These are phyloP conservation scores for Suillus subaureus DNA, from an alignment of 768 basidiomycete species.

Conservation along the genomic window DNA sequence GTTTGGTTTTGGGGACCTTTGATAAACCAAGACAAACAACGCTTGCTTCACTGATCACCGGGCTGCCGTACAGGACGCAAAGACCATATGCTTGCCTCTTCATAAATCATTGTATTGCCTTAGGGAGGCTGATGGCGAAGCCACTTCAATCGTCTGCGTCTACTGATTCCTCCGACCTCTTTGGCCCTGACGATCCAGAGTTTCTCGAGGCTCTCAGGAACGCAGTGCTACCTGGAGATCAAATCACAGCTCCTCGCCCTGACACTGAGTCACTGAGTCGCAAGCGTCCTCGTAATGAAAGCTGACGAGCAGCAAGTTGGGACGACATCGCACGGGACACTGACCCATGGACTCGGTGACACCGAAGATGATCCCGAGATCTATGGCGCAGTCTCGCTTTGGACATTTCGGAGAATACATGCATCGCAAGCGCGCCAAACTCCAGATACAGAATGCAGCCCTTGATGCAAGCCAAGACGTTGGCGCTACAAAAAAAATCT, in stretches of 20 bases:
- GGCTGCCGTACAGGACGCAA: background rate
- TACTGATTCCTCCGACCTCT: conserved; percentile 53
- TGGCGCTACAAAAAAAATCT: conserved; percentile 50
- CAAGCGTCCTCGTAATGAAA: conserved; percentile 1
- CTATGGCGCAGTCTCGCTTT: conserved; percentile 80
- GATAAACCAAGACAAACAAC: conserved; percentile 17
- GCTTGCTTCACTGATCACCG: conserved; percentile 5
- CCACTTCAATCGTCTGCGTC: conserved; percentile 17
- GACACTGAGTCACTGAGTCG: background rate
- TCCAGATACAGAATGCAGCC: conserved; percentile 75
- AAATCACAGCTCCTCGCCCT: background rate
- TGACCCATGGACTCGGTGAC: background rate
- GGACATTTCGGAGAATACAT: conserved; percentile 89
- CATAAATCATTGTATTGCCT: conserved; percentile 1
- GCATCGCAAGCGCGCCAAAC: conserved; percentile 85
- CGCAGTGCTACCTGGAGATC: conserved; percentile 52
- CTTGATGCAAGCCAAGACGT: conserved; percentile 29
- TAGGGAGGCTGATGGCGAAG: conserved; percentile 7
- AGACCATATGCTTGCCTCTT: background rate
- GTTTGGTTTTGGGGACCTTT: conserved; percentile 8
- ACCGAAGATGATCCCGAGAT: conserved; percentile 44
- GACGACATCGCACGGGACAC: background rate
- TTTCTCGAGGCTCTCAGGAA: conserved; percentile 52
- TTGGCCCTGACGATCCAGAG: conserved; percentile 53
- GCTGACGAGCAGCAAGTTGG: background rate